Evolutionary conservation across 108 stramenopile genomes (phyloP).

Genomic region (Stephanodiscus triporus): DNA sequence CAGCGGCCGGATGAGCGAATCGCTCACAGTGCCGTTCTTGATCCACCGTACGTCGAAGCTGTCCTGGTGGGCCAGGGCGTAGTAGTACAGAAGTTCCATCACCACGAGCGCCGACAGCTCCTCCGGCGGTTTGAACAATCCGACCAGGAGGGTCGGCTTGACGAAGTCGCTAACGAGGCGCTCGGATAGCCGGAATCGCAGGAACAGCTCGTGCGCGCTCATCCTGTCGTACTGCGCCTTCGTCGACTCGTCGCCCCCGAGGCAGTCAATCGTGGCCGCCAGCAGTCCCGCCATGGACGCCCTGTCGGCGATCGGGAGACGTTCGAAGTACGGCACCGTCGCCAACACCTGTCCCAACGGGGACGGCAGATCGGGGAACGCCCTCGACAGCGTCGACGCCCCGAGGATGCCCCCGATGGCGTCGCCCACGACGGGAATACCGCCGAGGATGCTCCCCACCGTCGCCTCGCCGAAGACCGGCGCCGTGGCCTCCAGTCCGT

Average conservation of each 20-base stretch:
- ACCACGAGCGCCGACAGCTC: constrained; percentile 91
- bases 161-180: constrained; percentile 87
- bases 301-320: constrained; percentile 84
- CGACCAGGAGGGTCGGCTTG: constrained; percentile 74
- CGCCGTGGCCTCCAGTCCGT: constrained; percentile 92
- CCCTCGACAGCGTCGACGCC: not conserved
- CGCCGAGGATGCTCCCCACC: constrained; percentile 46
- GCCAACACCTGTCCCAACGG: constrained; percentile 91
- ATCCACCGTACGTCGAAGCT: constrained; percentile 95
- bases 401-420: constrained; percentile 3
- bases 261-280: constrained; percentile 86
- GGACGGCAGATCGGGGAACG: constrained; percentile 80
- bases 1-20: constrained; percentile 83
- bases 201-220: constrained; percentile 90
- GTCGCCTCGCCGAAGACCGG: constrained; percentile 79
- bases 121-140: constrained; percentile 78
- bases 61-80: constrained; percentile 94
- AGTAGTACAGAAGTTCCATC: constrained; percentile 94
- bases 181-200: constrained; percentile 68
- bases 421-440: constrained; percentile 26
- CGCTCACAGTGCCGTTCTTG: constrained; percentile 84
- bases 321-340: constrained; percentile 89
- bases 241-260: constrained; percentile 65
- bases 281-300: constrained; percentile 90
- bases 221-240: constrained; percentile 89